A percentile compares a stretch with the other conserved stretches of the same genome.
Evolutionary conservation across 2,329 filamentous ascomycete genomes (phyloP).

Genomic region (Cercospora sp.): DNA sequence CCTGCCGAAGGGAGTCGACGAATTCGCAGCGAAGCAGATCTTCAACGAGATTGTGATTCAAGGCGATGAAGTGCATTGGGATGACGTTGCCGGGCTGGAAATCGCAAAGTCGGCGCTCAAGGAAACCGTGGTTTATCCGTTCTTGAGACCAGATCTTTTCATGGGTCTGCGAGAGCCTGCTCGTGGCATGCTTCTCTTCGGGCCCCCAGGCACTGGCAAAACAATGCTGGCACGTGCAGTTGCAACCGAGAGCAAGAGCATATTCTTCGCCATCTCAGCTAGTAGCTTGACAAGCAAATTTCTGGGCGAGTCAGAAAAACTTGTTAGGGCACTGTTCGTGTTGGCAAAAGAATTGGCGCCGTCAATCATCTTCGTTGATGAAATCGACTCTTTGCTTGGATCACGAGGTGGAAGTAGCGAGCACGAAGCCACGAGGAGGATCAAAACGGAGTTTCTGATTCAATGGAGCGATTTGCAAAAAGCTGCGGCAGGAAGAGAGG

Average conservation of each 20-base stretch:
- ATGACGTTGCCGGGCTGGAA: conserved; percentile 86
- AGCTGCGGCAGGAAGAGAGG: conserved; percentile 81
- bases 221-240: conserved; percentile 96
- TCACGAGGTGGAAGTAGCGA: conserved; percentile 80
- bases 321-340: conserved; percentile 86
- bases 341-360: conserved; percentile 87
- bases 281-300: conserved; percentile 95
- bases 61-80: conserved; percentile 93
- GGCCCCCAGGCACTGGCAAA: conserved; percentile 95
- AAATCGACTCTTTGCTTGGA: conserved; percentile 92
- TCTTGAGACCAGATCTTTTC: conserved; percentile 91
- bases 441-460: conserved; percentile 97
- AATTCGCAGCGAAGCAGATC: conserved; percentile 81
- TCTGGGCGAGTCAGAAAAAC: conserved; percentile 92
- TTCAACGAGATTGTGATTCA: conserved; percentile 93
- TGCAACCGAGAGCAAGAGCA: conserved; percentile 89
- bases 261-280: conserved; percentile 95
- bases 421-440: conserved; percentile 87
- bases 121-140: conserved; percentile 95
- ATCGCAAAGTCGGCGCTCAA: conserved; percentile 88
- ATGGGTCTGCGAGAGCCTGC: conserved; percentile 93
- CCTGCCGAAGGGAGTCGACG: conserved; percentile 78
- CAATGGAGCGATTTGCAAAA: conserved; percentile 94
- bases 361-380: conserved; percentile 97
- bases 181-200: conserved; percentile 91